A percentile compares a stretch with the other conserved stretches of the same genome.
Conservation (phyloP, 2,329 filamentous ascomycete species). For the Diplodia scrobiculata region DNA sequence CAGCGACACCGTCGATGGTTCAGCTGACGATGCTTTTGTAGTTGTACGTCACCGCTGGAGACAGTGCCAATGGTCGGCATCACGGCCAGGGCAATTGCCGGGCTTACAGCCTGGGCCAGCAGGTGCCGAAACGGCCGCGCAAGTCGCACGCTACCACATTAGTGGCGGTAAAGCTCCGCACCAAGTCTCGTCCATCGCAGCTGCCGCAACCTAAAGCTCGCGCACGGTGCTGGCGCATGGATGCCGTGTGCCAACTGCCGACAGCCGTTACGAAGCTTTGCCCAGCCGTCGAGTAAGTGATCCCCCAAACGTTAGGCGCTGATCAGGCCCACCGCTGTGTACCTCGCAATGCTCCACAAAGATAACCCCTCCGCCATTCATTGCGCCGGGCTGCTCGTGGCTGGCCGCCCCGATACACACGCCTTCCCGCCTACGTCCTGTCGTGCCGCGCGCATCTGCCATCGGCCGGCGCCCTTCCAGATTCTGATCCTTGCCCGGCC, state of each 20-base stretch:
- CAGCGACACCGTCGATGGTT: not conserved
- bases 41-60: not conserved
- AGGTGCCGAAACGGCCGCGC: constrained; percentile 14
- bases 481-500: not conserved
- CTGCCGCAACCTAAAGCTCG: not conserved
- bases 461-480: not conserved
- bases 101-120: not conserved
- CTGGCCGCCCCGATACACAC: not conserved
- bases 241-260: constrained; percentile 16
- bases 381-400: not conserved
- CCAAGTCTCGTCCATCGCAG: not conserved
- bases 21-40: not conserved
- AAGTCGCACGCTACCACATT: constrained; percentile 4
- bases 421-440: not conserved
- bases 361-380: not conserved
- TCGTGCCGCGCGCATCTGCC: not conserved
- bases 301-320: not conserved
- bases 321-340: constrained; percentile 6
- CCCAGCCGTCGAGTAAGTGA: not conserved
- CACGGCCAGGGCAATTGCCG: constrained; percentile 2
- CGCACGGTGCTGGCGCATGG: not conserved
- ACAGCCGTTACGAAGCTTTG: not conserved
- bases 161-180: constrained; percentile 18
- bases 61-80: not conserved
- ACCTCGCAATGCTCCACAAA: not conserved